Evolutionary conservation across 2,329 filamentous ascomycete species (phyloP).

Genomic region (Bertia moriformis): DNA sequence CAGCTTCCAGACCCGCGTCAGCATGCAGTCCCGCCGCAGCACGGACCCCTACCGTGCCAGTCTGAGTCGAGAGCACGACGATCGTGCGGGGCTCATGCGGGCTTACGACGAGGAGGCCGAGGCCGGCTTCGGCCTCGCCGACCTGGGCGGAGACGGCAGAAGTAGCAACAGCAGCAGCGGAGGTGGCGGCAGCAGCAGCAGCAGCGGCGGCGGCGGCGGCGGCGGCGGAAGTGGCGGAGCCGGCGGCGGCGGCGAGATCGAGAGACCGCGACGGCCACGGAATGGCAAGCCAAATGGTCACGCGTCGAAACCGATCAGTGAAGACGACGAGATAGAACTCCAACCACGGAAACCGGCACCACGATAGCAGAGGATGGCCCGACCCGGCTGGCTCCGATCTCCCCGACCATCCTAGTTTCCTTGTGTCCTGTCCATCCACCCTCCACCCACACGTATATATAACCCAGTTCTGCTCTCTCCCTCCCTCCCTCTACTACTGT

Average conservation of each 20-base stretch:
- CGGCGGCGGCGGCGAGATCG: conserved; percentile 7
- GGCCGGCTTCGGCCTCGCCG: conserved; percentile 62
- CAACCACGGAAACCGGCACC: conserved; percentile 23
- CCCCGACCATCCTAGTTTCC: too few species aligned
- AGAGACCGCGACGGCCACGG: conserved; percentile 19
- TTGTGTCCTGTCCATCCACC: too few species aligned
- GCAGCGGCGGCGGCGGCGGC: conserved; percentile 35
- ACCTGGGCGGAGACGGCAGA: conserved; percentile 65
- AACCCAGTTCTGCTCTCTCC: too few species aligned
- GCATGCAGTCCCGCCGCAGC: conserved; percentile 79
- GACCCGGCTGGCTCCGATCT: too few species aligned
- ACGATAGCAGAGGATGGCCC: not conserved
- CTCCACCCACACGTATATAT: too few species aligned
- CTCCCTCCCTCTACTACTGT: too few species aligned
- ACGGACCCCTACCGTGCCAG: conserved; percentile 44
- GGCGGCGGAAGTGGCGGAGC: conserved; percentile 16
- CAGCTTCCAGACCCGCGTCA: conserved; percentile 75
- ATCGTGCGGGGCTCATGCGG: conserved; percentile 71
- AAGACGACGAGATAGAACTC: conserved; percentile 30
- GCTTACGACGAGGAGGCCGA: conserved; percentile 76
- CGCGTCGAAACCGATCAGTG: conserved; percentile 10
- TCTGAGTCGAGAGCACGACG: conserved; percentile 45
- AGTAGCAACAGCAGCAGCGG: too few species aligned
- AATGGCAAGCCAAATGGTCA: conserved; percentile 19
- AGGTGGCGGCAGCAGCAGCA: too few species aligned